Percentiles rank a stretch among this genome's conserved stretches.
These are phyloP conservation scores for Alternaria brassicae DNA, from an alignment of 2,329 filamentous ascomycete genomes.

Conservation along the genomic window DNA sequence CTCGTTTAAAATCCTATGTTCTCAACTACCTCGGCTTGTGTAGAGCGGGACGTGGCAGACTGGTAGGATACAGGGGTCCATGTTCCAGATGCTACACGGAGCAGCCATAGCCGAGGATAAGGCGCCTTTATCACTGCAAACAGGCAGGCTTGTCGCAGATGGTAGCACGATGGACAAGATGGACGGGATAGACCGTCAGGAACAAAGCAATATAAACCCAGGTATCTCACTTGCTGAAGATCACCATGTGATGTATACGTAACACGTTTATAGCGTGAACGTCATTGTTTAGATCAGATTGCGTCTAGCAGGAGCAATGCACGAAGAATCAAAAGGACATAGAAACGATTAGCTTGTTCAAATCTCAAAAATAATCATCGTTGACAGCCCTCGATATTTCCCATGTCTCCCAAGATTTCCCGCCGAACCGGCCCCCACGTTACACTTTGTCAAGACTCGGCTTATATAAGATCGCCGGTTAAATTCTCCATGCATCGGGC, in stretches of 20 bases:
- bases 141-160: neutral
- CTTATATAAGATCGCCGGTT: neutral
- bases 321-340: neutral
- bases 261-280: neutral
- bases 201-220: slow-evolving; percentile 13
- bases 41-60: neutral
- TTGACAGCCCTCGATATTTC: neutral
- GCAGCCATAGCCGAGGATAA: neutral
- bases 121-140: neutral
- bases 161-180: slow-evolving; percentile 5
- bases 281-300: neutral
- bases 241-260: neutral
- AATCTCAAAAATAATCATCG: neutral
- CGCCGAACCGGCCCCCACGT: neutral
- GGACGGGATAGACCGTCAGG: slow-evolving; percentile 11
- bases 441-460: neutral
- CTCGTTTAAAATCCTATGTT: neutral
- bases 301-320: neutral
- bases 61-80: neutral
- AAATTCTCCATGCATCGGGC: slow-evolving; percentile 1
- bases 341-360: neutral
- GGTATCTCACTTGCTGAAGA: slow-evolving; percentile 2
- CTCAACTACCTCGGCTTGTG: slow-evolving; percentile 1
- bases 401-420: neutral
- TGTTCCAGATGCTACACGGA: slow-evolving; percentile 1